Evolutionary conservation across 176 grass and related monocot genomes (phyloP), one percentile per base, ranked within the genome.

Genomic region (Carex pumila): DNA sequence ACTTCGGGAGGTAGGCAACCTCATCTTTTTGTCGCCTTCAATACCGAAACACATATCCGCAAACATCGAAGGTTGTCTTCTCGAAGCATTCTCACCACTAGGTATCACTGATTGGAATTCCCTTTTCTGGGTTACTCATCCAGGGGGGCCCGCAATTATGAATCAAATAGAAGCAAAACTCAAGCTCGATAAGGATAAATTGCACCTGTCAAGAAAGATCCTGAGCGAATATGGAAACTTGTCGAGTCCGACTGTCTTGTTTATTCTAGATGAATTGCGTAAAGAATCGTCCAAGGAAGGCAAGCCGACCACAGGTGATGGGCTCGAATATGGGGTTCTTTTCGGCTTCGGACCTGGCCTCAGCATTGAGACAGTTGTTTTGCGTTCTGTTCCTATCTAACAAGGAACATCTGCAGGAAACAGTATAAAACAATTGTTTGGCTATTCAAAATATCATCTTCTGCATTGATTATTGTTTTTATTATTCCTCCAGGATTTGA

Each of bases 261-360:
- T 94, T 83, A 88, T 94, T 29, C 87, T 91, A 50, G 84, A 86
- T 43, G 87, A 94, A 83, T 65, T 90, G 81, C 52, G 89, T 1
- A 86, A 75, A 2, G 67, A 81, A 3, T 90, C 61, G 0, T 62
- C 57, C 0, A 76, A 54, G 6, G 81, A 83, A 41, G 81, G 75
- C 1, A 66, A 61, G 43, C 31, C 45, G 7, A 84, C 61, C 2
- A 76, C 69, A 9, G 83, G 87, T 19, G 68, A 84, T 2, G 81
- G 83, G 32, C 11, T 89, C 15, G 81, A 90, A 70, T 91, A 84
- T 89, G 92, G 92, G 7, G 82, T 85, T 6, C 84, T 94, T 81
- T 22, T 90, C 36, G 88, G 87, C 9, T 94, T 90, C 69, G 92
- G 93, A 58, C 90, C 93, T 0, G 93, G 93, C 3, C 78, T 94